phyloP scores from a whole-genome alignment of 1,139 yeast genomes.

The Suhomyces terraborum region DNA sequence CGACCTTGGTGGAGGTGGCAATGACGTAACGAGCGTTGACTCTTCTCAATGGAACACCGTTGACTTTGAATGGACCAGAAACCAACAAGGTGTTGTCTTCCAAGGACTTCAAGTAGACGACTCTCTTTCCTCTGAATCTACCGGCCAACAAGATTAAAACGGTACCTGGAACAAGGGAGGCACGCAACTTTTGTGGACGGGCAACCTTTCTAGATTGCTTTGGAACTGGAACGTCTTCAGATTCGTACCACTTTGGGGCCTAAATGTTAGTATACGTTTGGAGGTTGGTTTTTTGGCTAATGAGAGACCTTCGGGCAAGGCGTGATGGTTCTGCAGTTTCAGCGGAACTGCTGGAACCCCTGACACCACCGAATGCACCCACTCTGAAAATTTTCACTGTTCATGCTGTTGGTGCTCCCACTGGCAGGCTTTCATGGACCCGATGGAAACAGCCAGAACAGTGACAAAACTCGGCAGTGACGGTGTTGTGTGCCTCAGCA shows the following conservation, averaged over 20 bases:
- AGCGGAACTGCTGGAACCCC: too few species aligned
- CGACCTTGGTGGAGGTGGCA: conserved; percentile 95
- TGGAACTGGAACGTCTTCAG: conserved; percentile 89
- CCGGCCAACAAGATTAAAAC: conserved; percentile 98
- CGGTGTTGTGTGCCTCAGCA: too few species aligned
- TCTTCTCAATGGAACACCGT: conserved; percentile 99
- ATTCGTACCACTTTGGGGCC: conserved; percentile 96
- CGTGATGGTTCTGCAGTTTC: too few species aligned
- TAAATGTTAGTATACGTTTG: conserved; percentile 29
- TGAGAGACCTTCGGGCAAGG: not conserved
- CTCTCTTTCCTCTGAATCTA: conserved; percentile 99
- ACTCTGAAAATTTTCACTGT: too few species aligned
- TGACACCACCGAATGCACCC: too few species aligned
- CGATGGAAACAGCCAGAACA: not conserved
- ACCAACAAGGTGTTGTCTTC: conserved; percentile 99
- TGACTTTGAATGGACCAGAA: conserved; percentile 99
- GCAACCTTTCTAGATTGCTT: conserved; percentile 87
- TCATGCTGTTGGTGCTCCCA: too few species aligned
- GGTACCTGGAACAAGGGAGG: conserved; percentile 98
- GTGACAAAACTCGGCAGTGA: not conserved
- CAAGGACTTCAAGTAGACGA: conserved; percentile 94
- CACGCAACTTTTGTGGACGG: conserved; percentile 95
- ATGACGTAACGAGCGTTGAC: conserved; percentile 98
- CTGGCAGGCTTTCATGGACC: too few species aligned
- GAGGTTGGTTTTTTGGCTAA: too few species aligned